These are phyloP conservation scores for Elsinoe perseae DNA, from an alignment of 2,329 filamentous ascomycete genomes.

Conservation along the genomic window DNA sequence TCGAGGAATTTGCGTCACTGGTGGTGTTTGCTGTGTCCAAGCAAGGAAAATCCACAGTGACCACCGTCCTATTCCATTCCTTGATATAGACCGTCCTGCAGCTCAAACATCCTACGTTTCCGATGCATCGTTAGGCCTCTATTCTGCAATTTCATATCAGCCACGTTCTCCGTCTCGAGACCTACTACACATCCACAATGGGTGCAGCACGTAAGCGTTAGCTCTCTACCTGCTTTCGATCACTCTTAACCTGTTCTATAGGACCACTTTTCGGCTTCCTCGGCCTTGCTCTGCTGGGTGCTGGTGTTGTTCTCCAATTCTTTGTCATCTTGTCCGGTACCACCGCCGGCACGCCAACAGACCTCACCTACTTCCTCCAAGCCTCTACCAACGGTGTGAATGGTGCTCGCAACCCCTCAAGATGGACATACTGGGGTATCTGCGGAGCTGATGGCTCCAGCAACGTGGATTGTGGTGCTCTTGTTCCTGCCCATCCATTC, in stretches of 20 bases:
- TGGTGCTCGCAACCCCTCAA: constrained; percentile 51
- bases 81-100: not conserved
- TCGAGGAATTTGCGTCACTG: constrained; percentile 11
- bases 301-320: constrained; percentile 56
- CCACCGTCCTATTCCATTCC: not conserved
- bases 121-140: not conserved
- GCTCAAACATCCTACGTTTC: constrained; percentile 8
- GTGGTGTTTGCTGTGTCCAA: not conserved
- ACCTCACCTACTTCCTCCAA: constrained; percentile 77
- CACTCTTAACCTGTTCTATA: constrained; percentile 12
- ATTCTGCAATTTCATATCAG: not conserved
- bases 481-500: constrained; percentile 58
- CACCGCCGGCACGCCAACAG: constrained; percentile 50
- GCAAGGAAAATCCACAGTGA: not conserved
- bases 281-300: constrained; percentile 56
- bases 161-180: not conserved
- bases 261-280: constrained; percentile 44
- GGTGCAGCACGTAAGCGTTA: not conserved
- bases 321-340: constrained; percentile 56
- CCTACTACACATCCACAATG: not conserved
- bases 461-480: constrained; percentile 53
- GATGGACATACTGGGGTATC: constrained; percentile 89
- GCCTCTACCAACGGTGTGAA: constrained; percentile 63
- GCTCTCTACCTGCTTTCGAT: not conserved
- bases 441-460: constrained; percentile 55